Conservation (phyloP, 805 yeast genomes). For the Lachancea nothofagi region DNA sequence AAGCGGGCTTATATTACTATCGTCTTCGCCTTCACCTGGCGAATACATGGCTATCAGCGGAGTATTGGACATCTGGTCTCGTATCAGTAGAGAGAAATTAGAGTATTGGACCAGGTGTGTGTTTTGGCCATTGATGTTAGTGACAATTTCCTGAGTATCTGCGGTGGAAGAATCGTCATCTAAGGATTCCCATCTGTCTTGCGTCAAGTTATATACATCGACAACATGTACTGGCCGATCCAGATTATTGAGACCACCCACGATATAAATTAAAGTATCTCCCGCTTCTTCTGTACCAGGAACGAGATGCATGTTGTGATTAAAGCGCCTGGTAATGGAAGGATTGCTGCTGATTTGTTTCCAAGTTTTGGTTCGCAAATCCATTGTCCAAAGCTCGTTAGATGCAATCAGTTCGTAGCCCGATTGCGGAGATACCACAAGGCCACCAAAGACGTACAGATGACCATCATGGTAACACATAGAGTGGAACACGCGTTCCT, state of each 20-base stretch:
- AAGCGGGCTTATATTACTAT: conserved; percentile 25
- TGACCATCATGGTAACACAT: conserved; percentile 45
- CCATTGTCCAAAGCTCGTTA: conserved; percentile 68
- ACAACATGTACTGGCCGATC: conserved; percentile 28
- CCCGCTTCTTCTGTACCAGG: conserved; percentile 25
- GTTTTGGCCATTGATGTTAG: conserved; percentile 22
- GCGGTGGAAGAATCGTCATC: conserved; percentile 11
- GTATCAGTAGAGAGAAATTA: conserved; percentile 25
- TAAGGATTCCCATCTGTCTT: conserved; percentile 29
- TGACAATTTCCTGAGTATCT: conserved; percentile 10
- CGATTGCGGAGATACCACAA: conserved; percentile 37
- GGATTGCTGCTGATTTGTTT: conserved; percentile 40
- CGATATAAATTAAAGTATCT: conserved; percentile 30
- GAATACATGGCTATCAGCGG: conserved; percentile 27
- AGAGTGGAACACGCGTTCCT: conserved; percentile 53
- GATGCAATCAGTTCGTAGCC: conserved; percentile 39
- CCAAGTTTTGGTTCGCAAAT: conserved; percentile 52
- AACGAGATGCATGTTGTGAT: conserved; percentile 44
- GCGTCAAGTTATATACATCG: conserved; percentile 29
- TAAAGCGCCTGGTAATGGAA: conserved; percentile 40
- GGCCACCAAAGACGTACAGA: conserved; percentile 62
- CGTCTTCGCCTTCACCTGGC: conserved; percentile 11
- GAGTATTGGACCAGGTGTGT: conserved; percentile 17
- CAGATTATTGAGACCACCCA: conserved; percentile 32
- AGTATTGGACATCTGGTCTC: conserved; percentile 26